Conservation (phyloP, 1,139 yeast species). For the Insectozyma bohioensis region DNA sequence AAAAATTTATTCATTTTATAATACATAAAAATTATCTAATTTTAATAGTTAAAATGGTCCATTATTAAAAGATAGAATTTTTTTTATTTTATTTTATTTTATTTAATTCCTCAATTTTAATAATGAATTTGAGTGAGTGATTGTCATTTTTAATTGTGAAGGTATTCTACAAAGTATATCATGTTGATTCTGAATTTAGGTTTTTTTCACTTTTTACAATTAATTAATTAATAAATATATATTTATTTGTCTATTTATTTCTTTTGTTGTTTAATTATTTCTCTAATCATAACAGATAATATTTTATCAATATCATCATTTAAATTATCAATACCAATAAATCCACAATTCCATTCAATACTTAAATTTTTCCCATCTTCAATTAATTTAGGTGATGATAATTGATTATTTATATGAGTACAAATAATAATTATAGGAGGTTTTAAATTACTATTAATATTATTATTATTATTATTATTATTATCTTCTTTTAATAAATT, state of each 20-base stretch:
- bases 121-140: no score
- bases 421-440: conserved; percentile 72
- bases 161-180: conserved; percentile 45
- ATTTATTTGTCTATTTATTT: neutral
- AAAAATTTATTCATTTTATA: no score
- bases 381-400: conserved; percentile 58
- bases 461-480: conserved; percentile 25
- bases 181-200: conserved; percentile 47
- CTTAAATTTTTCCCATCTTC: conserved; percentile 59
- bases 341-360: conserved; percentile 61
- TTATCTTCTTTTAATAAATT: conserved; percentile 47
- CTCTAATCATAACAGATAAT: conserved; percentile 56
- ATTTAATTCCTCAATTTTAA: no score
- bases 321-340: conserved; percentile 54
- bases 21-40: no score
- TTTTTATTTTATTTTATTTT: no score
- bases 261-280: conserved; percentile 48
- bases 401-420: conserved; percentile 54
- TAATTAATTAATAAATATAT: no score
- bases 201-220: no score
- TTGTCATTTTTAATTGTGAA: no score
- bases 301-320: conserved; percentile 54
- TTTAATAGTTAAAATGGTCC: no score
- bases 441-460: conserved; percentile 51
- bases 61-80: no score